Evolutionary conservation across 495 filamentous ascomycete genomes (phyloP).

Genomic region (Glonium stellatum): DNA sequence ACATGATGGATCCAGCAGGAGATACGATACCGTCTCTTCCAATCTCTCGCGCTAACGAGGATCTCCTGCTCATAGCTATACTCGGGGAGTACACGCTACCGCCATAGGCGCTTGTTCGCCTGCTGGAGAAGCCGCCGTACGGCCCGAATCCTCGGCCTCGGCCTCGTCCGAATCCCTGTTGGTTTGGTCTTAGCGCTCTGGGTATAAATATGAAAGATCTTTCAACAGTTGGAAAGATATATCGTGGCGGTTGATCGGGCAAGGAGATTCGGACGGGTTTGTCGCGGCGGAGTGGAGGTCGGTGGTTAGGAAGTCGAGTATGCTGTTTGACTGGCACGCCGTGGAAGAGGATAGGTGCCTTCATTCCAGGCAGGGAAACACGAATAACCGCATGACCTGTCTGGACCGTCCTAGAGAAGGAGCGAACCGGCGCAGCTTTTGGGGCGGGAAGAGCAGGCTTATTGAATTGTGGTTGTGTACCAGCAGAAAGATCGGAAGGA

Average conservation of each 20-base stretch:
- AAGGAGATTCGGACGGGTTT: conserved; percentile 94
- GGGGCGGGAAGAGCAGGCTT: conserved; percentile 1
- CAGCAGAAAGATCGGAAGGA: background rate
- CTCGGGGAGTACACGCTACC: conserved; percentile 85
- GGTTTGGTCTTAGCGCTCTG: conserved; percentile 83
- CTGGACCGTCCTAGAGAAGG: conserved; percentile 57
- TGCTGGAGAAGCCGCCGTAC: conserved; percentile 56
- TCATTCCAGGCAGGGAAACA: conserved; percentile 70
- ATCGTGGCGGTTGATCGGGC: conserved; percentile 66
- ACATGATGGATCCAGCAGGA: conserved; percentile 68
- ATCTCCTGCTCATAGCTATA: conserved; percentile 81
- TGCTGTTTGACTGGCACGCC: conserved; percentile 75
- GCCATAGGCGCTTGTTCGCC: conserved; percentile 72
- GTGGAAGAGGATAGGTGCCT: conserved; percentile 59
- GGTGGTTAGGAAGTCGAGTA: conserved; percentile 88
- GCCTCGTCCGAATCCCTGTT: conserved; percentile 67
- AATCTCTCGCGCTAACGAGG: conserved; percentile 72
- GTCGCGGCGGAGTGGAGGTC: conserved; percentile 88
- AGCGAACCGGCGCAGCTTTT: conserved; percentile 36
- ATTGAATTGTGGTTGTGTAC: conserved; percentile 2
- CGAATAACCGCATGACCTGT: conserved; percentile 78
- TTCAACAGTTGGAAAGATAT: conserved; percentile 83
- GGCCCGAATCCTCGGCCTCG: conserved; percentile 62
- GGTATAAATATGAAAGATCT: conserved; percentile 98
- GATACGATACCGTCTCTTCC: conserved; percentile 70